These are phyloP conservation scores for Umbelopsis ramanniana DNA, from an alignment of 192 early-diverging fungal genomes.

Conservation along the genomic window DNA sequence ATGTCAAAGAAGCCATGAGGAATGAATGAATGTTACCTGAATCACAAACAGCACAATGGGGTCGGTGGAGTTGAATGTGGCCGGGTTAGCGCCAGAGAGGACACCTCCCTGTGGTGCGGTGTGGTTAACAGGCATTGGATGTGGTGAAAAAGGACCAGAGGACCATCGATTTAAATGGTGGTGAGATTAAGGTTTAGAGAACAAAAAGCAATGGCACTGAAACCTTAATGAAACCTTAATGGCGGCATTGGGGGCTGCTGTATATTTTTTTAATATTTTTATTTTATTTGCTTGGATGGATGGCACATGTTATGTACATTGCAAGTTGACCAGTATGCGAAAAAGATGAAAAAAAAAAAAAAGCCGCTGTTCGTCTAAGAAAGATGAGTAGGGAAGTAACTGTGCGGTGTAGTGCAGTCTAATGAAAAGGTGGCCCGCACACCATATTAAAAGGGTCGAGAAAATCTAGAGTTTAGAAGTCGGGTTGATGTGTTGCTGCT, in stretches of 20 bases:
- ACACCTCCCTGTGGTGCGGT: slow-evolving; percentile 49
- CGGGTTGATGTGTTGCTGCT: not conserved
- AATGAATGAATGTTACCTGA: slow-evolving; percentile 56
- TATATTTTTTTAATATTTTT: too few species aligned
- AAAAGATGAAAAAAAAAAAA: too few species aligned
- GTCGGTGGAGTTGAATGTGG: slow-evolving; percentile 50
- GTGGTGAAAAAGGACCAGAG: not conserved
- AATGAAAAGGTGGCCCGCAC: not conserved
- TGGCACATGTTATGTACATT: too few species aligned
- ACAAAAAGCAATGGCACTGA: not conserved
- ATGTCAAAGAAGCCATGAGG: too few species aligned
- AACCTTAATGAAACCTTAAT: not conserved
- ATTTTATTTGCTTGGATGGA: too few species aligned
- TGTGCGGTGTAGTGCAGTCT: too few species aligned
- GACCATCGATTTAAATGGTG: not conserved
- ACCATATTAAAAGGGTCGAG: not conserved
- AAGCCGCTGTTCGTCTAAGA: too few species aligned
- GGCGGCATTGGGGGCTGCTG: too few species aligned
- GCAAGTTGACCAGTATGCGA: too few species aligned
- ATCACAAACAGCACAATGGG: slow-evolving; percentile 80
- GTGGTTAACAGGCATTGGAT: not conserved
- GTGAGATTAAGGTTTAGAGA: too few species aligned
- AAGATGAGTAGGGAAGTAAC: too few species aligned
- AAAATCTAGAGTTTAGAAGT: not conserved
- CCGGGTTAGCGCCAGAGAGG: slow-evolving; percentile 70